Conservation (phyloP, 768 basidiomycete species). For the Hemileccinum impolitum region DNA sequence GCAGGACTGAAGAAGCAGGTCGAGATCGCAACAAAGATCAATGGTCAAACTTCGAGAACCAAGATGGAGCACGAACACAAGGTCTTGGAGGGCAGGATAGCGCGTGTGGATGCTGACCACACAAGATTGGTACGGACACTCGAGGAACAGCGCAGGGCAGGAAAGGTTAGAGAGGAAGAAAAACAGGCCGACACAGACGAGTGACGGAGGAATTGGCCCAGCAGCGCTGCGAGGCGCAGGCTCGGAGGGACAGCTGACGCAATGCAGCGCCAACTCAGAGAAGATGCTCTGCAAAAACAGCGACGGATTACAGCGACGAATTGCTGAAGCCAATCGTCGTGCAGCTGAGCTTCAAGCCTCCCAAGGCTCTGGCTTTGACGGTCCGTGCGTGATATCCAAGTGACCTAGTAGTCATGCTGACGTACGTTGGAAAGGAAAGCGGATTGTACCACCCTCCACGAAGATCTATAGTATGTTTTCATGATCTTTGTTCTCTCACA, state of each 20-base stretch:
- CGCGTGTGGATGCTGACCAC: not conserved
- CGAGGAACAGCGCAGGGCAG: not conserved
- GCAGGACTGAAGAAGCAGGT: constrained; percentile 38
- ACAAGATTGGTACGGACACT: not conserved
- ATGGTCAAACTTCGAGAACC: not conserved
- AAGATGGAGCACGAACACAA: not conserved
- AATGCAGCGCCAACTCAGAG: not conserved
- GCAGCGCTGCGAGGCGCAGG: not conserved
- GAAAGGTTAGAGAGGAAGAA: not conserved
- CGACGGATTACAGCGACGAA: not conserved
- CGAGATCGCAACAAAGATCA: constrained; percentile 32
- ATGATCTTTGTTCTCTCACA: too few relatives aligned
- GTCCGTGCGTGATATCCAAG: not conserved
- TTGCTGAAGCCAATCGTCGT: not conserved
- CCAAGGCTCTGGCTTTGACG: not conserved
- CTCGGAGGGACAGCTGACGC: not conserved
- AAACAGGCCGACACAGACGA: not conserved
- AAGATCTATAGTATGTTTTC: too few relatives aligned
- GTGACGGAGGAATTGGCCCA: not conserved
- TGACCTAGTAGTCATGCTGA: too few relatives aligned
- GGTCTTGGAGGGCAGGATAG: not conserved
- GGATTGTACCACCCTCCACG: too few relatives aligned
- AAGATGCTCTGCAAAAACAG: not conserved
- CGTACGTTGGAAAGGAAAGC: too few relatives aligned
- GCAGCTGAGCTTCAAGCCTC: not conserved